These are phyloP conservation scores for Pseudogymnoascus sp. DNA, from an alignment of 2,329 filamentous ascomycete species.

Conservation along the genomic window DNA sequence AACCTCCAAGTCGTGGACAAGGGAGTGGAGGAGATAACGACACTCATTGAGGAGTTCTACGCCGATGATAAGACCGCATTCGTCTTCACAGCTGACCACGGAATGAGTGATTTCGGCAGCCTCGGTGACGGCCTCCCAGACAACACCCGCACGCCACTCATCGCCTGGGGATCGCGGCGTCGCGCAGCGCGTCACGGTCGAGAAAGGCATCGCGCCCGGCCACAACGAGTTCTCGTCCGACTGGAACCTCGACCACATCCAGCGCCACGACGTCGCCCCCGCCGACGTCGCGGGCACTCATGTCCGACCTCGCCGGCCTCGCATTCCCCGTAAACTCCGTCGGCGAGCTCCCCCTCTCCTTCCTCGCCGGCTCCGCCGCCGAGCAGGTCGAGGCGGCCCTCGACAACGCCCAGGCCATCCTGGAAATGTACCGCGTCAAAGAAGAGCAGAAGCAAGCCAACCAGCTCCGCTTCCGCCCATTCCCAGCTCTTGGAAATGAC, in stretches of 20 bases:
- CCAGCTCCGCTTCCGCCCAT: slow-evolving; percentile 73
- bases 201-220: slow-evolving; percentile 58
- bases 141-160: slow-evolving; percentile 88
- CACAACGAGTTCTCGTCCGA: slow-evolving; percentile 90
- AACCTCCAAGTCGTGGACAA: slow-evolving; percentile 93
- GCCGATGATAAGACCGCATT: slow-evolving; percentile 80
- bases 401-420: slow-evolving; percentile 75
- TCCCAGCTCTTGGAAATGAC: slow-evolving; percentile 58
- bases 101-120: slow-evolving; percentile 99
- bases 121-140: slow-evolving; percentile 97
- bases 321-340: slow-evolving; percentile 96
- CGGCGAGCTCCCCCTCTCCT: slow-evolving; percentile 81
- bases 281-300: slow-evolving; percentile 91
- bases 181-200: slow-evolving; percentile 59
- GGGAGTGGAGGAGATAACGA: slow-evolving; percentile 77
- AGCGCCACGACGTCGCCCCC: slow-evolving; percentile 85
- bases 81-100: slow-evolving; percentile 95
- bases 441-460: slow-evolving; percentile 73
- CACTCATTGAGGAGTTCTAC: slow-evolving; percentile 81
- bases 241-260: slow-evolving; percentile 75
- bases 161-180: slow-evolving; percentile 92
- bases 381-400: slow-evolving; percentile 81
- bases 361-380: slow-evolving; percentile 61
- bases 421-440: slow-evolving; percentile 96
- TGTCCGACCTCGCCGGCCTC: slow-evolving; percentile 84